A percentile compares a stretch with the other conserved stretches of the same genome.
These are phyloP conservation scores for Nannochloropsis gaditana DNA, from an alignment of 108 stramenopile species.

Conservation along the genomic window DNA sequence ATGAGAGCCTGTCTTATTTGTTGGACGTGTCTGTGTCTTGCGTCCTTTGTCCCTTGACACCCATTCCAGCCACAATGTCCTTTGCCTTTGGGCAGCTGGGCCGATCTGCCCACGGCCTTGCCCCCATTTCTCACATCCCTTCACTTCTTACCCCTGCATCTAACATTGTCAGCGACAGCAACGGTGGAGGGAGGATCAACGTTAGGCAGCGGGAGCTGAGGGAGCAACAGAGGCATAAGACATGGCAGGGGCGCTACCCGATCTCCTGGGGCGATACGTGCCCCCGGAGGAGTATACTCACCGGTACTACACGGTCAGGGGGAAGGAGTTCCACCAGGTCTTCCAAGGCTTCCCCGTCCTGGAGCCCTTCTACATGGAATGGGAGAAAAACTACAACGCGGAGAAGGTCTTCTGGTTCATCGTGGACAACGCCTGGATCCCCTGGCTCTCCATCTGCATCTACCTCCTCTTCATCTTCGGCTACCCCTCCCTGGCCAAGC, in stretches of 20 bases:
- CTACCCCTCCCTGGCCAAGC: conserved; percentile 33
- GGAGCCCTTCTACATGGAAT: conserved; percentile 27
- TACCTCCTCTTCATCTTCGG: conserved; percentile 42
- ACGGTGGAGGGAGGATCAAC: background rate
- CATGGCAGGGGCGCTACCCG: background rate
- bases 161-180: background rate
- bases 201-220: background rate
- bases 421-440: conserved; percentile 25
- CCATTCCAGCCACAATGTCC: too few species aligned
- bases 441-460: conserved; percentile 15
- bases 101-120: too few species aligned
- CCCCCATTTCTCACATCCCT: background rate
- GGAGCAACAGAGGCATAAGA: background rate
- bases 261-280: background rate
- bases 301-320: background rate
- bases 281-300: background rate
- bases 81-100: too few species aligned
- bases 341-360: background rate
- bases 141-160: background rate
- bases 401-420: conserved; percentile 20
- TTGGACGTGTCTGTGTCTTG: too few species aligned
- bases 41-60: too few species aligned
- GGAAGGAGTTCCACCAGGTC: conserved; percentile 17
- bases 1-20: too few species aligned
- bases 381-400: conserved; percentile 36